A percentile compares a stretch with the other conserved stretches of the same genome.
These are phyloP conservation scores for Lactifluus echinatus DNA, from an alignment of 768 basidiomycete genomes.

Conservation along the genomic window DNA sequence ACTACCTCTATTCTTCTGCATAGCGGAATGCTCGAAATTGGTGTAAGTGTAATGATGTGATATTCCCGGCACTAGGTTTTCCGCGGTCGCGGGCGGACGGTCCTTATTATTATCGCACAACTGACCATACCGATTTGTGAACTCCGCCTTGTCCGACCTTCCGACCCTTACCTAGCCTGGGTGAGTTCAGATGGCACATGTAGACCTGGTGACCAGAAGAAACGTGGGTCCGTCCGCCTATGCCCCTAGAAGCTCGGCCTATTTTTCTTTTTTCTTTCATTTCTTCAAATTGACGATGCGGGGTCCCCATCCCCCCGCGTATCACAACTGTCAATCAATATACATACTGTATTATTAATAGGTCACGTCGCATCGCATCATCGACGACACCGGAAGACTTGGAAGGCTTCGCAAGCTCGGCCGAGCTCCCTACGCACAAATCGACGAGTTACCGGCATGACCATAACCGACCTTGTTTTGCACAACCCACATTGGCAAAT, in stretches of 20 bases:
- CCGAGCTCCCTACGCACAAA: no score
- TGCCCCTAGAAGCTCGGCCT: not conserved
- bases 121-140: not conserved
- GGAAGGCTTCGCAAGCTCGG: no score
- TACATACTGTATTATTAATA: no score
- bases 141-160: not conserved
- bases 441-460: no score
- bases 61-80: not conserved
- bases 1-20: not conserved
- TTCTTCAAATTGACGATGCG: no score
- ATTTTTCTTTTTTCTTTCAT: no score
- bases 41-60: not conserved
- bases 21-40: not conserved
- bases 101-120: not conserved
- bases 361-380: no score
- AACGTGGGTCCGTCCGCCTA: not conserved
- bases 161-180: not conserved
- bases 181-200: not conserved
- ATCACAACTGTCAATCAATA: no score
- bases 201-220: not conserved
- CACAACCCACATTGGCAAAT: no score
- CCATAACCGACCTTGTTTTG: no score
- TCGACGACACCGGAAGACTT: no score
- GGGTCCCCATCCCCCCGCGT: no score
- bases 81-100: not conserved